A percentile compares a stretch with the other conserved stretches of the same genome.
phyloP scores from a whole-genome alignment of 139 green algal species.

The Chlorella sp. region DNA sequence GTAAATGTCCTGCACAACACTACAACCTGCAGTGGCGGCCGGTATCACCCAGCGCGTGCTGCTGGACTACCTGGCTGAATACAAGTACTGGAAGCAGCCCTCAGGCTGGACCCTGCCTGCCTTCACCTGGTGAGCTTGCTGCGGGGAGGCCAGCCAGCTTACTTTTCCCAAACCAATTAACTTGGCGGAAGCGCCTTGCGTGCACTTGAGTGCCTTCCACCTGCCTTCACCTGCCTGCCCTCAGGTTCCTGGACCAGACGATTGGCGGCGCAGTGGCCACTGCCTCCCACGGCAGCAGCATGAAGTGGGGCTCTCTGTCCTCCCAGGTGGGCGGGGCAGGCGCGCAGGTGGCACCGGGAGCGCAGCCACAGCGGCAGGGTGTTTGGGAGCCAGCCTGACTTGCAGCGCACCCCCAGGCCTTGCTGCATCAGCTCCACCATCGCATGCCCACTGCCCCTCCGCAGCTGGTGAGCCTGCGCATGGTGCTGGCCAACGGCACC shows the following conservation, averaged over 20 bases:
- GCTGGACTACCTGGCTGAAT: conserved; percentile 86
- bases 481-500: conserved; percentile 85
- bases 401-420: neutral
- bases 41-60: conserved; percentile 74
- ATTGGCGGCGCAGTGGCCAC: conserved; percentile 89
- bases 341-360: too few species aligned
- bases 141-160: too few species aligned
- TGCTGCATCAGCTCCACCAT: neutral
- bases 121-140: conserved; percentile 62
- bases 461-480: conserved; percentile 57
- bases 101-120: conserved; percentile 77
- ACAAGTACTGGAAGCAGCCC: conserved; percentile 64
- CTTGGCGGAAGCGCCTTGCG: too few species aligned
- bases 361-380: too few species aligned
- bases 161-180: too few species aligned
- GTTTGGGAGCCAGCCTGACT: neutral
- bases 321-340: conserved; percentile 60
- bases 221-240: neutral
- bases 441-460: neutral
- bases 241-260: conserved; percentile 83
- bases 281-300: conserved; percentile 78
- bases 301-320: conserved; percentile 71
- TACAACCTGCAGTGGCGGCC: conserved; percentile 60
- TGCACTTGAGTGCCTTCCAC: too few species aligned
- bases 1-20: too few species aligned